phyloP scores from a whole-genome alignment of 352 stramenopile species.

The Pythium dissotocum region DNA sequence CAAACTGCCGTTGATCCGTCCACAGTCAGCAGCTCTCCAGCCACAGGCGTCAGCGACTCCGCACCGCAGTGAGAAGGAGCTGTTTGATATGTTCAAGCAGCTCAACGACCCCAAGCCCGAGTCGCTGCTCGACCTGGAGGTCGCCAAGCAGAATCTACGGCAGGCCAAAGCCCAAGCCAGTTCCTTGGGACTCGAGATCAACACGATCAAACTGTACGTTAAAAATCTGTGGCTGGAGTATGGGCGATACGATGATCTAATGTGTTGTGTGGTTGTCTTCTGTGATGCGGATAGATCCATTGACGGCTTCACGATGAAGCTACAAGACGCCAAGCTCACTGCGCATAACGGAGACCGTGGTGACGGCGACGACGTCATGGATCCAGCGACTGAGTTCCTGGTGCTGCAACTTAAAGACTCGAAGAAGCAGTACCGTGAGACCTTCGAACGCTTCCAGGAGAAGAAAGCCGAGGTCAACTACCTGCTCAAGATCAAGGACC shows the following conservation, averaged over 20 bases:
- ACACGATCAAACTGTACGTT: conserved; percentile 62
- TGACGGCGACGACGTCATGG: not conserved
- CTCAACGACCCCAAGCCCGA: conserved; percentile 36
- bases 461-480: conserved; percentile 57
- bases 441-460: conserved; percentile 52
- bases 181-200: conserved; percentile 46
- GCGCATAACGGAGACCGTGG: conserved; percentile 5
- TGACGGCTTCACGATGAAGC: conserved; percentile 38
- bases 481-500: conserved; percentile 56
- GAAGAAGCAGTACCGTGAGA: conserved; percentile 57
- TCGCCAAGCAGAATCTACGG: conserved; percentile 61
- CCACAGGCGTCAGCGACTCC: not conserved
- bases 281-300: conserved; percentile 40
- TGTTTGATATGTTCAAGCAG: conserved; percentile 55
- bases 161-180: conserved; percentile 39
- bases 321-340: conserved; percentile 33
- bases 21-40: not conserved
- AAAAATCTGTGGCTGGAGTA: too few species aligned
- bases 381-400: conserved; percentile 20
- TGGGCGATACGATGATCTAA: not conserved
- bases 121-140: conserved; percentile 53
- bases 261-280: not conserved
- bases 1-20: not conserved
- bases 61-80: conserved; percentile 45
- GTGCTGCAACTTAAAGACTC: conserved; percentile 55